Evolutionary conservation across 2,329 filamentous ascomycete genomes (phyloP).

Genomic region (Aspergillus pseudoglaucus): DNA sequence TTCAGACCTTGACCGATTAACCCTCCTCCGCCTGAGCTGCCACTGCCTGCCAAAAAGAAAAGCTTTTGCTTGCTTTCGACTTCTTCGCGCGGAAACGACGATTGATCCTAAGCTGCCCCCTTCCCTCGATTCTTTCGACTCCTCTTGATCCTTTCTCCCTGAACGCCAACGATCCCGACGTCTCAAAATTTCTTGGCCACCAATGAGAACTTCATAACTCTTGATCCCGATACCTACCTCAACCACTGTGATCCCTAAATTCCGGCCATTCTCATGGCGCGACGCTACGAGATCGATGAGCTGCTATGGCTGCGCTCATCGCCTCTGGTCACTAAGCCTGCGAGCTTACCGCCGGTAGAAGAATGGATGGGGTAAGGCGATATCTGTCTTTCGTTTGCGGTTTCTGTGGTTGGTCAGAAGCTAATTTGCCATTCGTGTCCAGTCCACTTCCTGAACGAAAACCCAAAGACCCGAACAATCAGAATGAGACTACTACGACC

Average conservation of each 20-base stretch:
- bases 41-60: not conserved
- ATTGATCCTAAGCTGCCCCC: not conserved
- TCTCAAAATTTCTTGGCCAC: not conserved
- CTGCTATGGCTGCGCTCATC: slow-evolving; percentile 71
- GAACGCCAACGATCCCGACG: not conserved
- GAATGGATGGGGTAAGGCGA: slow-evolving; percentile 87
- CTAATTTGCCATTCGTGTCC: slow-evolving; percentile 15
- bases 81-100: not conserved
- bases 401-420: slow-evolving; percentile 6
- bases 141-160: not conserved
- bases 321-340: slow-evolving; percentile 74
- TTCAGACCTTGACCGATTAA: slow-evolving; percentile 13
- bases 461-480: slow-evolving; percentile 29
- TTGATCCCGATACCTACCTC: slow-evolving; percentile 1
- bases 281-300: slow-evolving; percentile 68
- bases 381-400: slow-evolving; percentile 3
- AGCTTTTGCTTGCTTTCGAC: slow-evolving; percentile 1
- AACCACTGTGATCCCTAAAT: not conserved
- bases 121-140: slow-evolving; percentile 1
- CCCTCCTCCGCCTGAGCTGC: slow-evolving; percentile 4
- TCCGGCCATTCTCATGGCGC: slow-evolving; percentile 32
- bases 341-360: slow-evolving; percentile 72
- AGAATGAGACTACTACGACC: slow-evolving; percentile 25
- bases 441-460: slow-evolving; percentile 39
- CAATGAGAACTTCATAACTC: slow-evolving; percentile 19